Conservation (phyloP, 306 rosid species). For the Nissolia schottii region DNA sequence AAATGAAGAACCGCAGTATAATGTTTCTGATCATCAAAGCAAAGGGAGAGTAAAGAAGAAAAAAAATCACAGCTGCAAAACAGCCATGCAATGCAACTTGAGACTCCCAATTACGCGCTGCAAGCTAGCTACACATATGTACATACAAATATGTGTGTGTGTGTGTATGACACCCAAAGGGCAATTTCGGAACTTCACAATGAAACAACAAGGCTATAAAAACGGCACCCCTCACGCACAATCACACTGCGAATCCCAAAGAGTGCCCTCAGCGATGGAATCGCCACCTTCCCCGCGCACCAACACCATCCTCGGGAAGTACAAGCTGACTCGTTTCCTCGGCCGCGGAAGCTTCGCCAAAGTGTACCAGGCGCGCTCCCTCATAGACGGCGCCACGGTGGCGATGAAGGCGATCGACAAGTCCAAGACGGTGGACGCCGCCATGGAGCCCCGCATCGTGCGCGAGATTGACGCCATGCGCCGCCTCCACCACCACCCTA, state of each 20-base stretch:
- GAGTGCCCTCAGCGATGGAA: constrained; percentile 36
- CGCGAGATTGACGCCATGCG: constrained; percentile 86
- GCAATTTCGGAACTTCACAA: neutral
- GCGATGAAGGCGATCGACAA: constrained; percentile 84
- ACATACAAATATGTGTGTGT: no score
- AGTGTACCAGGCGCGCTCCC: constrained; percentile 64
- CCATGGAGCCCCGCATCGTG: constrained; percentile 70
- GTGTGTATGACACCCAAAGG: no score
- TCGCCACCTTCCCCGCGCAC: constrained; percentile 18
- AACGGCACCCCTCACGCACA: neutral
- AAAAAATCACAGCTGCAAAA: no score
- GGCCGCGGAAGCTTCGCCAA: constrained; percentile 96
- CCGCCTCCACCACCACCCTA: constrained; percentile 73
- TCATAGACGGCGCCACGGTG: constrained; percentile 47
- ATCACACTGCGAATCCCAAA: neutral
- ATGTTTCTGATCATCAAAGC: no score
- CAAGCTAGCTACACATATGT: no score
- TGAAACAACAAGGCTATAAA: constrained; percentile 1
- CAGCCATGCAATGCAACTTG: no score
- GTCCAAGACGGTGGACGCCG: constrained; percentile 47
- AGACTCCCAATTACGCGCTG: no score
- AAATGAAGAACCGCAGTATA: no score
- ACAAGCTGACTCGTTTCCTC: constrained; percentile 48
- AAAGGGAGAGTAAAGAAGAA: no score
- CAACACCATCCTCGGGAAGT: constrained; percentile 55